Base-by-base conservation (phyloP, 805 yeast genomes). In the Barnettozyma sp. region DNA sequence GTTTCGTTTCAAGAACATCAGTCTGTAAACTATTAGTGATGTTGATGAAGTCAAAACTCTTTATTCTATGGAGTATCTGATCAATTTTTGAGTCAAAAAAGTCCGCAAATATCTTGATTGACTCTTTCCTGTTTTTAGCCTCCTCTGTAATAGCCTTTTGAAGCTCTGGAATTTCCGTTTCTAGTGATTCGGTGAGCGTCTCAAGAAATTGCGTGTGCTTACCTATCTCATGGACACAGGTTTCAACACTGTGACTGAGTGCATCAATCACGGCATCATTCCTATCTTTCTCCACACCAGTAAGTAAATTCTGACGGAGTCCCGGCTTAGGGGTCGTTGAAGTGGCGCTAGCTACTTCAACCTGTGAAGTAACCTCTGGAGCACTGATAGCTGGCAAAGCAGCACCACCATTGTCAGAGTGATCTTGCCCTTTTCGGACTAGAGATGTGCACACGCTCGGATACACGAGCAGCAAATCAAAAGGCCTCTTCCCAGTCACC, bases 21-120 rank as follows among this genome's bases (percentile, higher is more conserved):
- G 18, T 27, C 14, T 27, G 30, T 14, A 27, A 9, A n/a, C 15
- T 13, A 5, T 20, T 13, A 21, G 14, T 27, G 14, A 14, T 21
- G 3, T 18, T 22, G 4, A 25, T 15, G 14, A 23, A 8, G n/a
- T 35, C 22, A 19, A 34, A 22, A 5, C 19, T 12, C 13, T 31
- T 26, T 16, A 39, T 14, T 7, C 26, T 13, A 11, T 19, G 16
- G 19, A 31, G 15, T 13, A 39, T 26, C 15, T 17, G 9, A 4
- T 35, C 28, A 23, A 39, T 35, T 21, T 35, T 39, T n/a, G 14
- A 11, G 19, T 39, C 42, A 24, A 39, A 39, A 16, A 26, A 39
- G 10, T 27, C 20, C 5, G 42, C 31, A 27, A 39, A 39, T 11
- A 35, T 31, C 7, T 14, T 23, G 20, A 39, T 26, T 4, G 42